Percentiles rank a stretch among this genome's conserved stretches.
These are phyloP conservation scores for Puccinellia tenuiflora DNA, from an alignment of 176 grass and related monocot genomes.

Conservation along the genomic window DNA sequence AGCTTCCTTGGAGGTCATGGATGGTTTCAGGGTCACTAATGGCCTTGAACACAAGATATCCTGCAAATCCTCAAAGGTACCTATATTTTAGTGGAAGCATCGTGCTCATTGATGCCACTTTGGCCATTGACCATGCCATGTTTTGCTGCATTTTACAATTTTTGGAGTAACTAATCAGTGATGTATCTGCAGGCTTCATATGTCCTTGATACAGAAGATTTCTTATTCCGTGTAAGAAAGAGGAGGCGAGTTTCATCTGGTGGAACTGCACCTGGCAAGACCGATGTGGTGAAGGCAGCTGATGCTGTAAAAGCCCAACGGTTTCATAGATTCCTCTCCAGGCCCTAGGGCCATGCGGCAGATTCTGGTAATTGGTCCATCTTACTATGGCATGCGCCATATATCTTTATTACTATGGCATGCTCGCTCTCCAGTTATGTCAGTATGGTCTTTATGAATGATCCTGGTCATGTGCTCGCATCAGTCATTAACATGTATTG, in stretches of 20 bases:
- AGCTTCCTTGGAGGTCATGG: constrained; percentile 25
- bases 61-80: constrained; percentile 57
- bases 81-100: not conserved
- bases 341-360: constrained; percentile 5
- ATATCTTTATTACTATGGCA: too few species aligned
- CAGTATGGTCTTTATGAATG: too few species aligned
- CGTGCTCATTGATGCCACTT: not conserved
- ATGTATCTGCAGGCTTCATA: constrained; percentile 39
- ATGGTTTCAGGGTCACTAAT: constrained; percentile 54
- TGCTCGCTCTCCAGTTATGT: too few species aligned
- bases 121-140: not conserved
- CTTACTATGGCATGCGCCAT: not conserved
- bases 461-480: too few species aligned
- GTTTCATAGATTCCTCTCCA: constrained; percentile 37
- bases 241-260: constrained; percentile 31
- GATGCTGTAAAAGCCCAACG: constrained; percentile 15
- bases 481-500: too few species aligned
- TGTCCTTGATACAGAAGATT: constrained; percentile 81
- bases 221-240: constrained; percentile 46
- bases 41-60: constrained; percentile 75
- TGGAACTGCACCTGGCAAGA: not conserved
- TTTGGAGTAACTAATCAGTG: not conserved
- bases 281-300: not conserved
- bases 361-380: constrained; percentile 25
- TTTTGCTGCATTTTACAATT: not conserved